A percentile compares a stretch with the other conserved stretches of the same genome.
These are phyloP conservation scores for Colletotrichum camelliae DNA, from an alignment of 2,329 filamentous ascomycete genomes.

Conservation along the genomic window DNA sequence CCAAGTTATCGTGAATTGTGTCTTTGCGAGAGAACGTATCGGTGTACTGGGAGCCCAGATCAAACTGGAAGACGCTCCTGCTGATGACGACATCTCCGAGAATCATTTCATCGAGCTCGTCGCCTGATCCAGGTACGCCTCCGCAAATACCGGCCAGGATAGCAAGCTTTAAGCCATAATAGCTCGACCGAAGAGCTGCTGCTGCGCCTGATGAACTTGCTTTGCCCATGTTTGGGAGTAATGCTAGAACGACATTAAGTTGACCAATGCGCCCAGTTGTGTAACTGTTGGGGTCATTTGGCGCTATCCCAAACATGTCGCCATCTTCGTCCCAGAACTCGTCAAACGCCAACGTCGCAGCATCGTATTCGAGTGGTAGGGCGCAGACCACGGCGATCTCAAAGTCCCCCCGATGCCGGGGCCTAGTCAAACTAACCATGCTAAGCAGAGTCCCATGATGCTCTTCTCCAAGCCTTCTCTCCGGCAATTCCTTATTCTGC, in stretches of 20 bases:
- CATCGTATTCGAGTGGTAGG: not conserved
- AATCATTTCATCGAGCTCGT: conserved; percentile 19
- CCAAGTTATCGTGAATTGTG: conserved; percentile 24
- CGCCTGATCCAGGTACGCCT: conserved; percentile 20
- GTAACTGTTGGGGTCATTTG: conserved; percentile 34
- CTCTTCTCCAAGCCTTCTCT: no score
- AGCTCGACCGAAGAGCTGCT: conserved; percentile 19
- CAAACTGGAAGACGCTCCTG: conserved; percentile 31
- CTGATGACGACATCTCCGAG: conserved; percentile 36
- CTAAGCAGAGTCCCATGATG: no score
- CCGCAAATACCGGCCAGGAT: conserved; percentile 27
- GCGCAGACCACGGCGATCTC: not conserved
- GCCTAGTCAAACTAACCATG: no score
- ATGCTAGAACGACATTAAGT: conserved; percentile 33
- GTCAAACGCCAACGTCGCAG: not conserved
- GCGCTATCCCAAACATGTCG: conserved; percentile 26
- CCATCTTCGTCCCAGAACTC: conserved; percentile 19
- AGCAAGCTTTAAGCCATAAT: conserved; percentile 23
- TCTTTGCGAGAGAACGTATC: conserved; percentile 26
- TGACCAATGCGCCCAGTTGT: conserved; percentile 25
- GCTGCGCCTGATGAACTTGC: conserved; percentile 24
- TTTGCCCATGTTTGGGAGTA: conserved; percentile 34
- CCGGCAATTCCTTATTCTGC: no score
- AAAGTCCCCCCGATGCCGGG: not conserved
- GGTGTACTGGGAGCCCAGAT: not conserved